phyloP scores from a whole-genome alignment of 2,329 filamentous ascomycete species.

The Tolypocladium ophioglossoides region DNA sequence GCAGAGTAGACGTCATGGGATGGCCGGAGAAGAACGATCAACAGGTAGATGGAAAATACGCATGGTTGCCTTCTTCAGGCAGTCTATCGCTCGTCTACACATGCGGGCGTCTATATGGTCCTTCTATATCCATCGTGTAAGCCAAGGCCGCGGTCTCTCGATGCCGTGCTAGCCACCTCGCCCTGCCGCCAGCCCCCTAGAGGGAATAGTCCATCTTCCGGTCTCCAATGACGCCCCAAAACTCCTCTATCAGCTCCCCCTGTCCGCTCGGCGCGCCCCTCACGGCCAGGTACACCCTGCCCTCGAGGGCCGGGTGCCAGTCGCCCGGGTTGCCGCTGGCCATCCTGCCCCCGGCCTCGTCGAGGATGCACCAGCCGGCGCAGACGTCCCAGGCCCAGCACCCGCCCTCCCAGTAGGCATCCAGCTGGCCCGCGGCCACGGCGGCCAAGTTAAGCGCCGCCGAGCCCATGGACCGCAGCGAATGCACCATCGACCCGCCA shows the following conservation, averaged over 20 bases:
- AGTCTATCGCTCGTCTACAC: background rate
- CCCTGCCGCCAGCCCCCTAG: background rate
- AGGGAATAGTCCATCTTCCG: slow-evolving; percentile 36
- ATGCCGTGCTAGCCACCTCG: background rate
- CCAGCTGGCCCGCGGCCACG: slow-evolving; percentile 60
- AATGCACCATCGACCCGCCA: slow-evolving; percentile 69
- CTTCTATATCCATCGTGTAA: background rate
- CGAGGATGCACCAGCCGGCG: slow-evolving; percentile 67
- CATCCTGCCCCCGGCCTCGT: slow-evolving; percentile 64
- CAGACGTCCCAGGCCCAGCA: slow-evolving; percentile 83
- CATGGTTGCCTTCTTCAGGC: too few species aligned
- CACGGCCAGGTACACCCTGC: slow-evolving; percentile 51
- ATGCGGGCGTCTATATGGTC: background rate
- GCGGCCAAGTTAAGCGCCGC: slow-evolving; percentile 67
- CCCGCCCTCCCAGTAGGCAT: slow-evolving; percentile 74
- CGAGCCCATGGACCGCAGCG: slow-evolving; percentile 57
- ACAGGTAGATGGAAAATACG: too few species aligned
- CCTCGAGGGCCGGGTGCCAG: slow-evolving; percentile 54
- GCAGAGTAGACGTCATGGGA: too few species aligned
- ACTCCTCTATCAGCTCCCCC: slow-evolving; percentile 51
- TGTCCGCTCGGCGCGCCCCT: slow-evolving; percentile 49
- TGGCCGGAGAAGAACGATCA: too few species aligned
- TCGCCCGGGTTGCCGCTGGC: slow-evolving; percentile 62
- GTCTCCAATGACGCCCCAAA: slow-evolving; percentile 51
- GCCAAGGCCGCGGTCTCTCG: background rate